Evolutionary conservation across 2,329 filamentous ascomycete species (phyloP).

Genomic region (Cladorrhinum sp.): DNA sequence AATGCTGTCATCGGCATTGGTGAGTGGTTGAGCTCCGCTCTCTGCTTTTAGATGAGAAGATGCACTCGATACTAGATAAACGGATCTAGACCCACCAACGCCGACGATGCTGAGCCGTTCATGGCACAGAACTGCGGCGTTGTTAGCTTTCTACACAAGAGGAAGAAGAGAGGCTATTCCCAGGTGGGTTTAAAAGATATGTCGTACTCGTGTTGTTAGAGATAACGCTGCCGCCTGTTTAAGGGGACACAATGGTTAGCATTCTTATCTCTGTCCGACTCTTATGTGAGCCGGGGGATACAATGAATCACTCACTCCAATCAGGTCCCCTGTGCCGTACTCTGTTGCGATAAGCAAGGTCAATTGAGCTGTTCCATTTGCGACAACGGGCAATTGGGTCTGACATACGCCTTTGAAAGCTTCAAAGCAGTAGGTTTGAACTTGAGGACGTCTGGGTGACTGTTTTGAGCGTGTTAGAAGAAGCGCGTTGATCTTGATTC

Average conservation of each 20-base stretch:
- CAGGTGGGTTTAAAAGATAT: neutral
- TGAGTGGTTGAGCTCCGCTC: constrained; percentile 90
- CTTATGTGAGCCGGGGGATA: neutral
- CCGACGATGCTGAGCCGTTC: constrained; percentile 97
- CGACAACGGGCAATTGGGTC: constrained; percentile 27
- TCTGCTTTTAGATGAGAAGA: constrained; percentile 52
- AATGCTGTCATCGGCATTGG: constrained; percentile 85
- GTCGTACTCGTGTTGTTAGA: constrained; percentile 84
- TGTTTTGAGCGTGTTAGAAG: constrained; percentile 32
- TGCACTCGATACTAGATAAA: constrained; percentile 13
- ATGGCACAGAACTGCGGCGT: constrained; percentile 77
- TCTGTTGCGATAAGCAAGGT: constrained; percentile 49
- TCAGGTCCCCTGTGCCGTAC: constrained; percentile 95
- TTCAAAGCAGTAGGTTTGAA: constrained; percentile 94
- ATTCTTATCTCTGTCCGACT: constrained; percentile 24
- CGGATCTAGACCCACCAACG: constrained; percentile 63
- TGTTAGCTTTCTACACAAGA: constrained; percentile 29
- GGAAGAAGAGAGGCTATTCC: neutral
- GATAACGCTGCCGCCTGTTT: constrained; percentile 78
- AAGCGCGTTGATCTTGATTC: neutral
- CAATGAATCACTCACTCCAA: constrained; percentile 73
- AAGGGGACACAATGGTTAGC: constrained; percentile 22
- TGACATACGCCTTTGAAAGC: constrained; percentile 86
- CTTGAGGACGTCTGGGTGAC: constrained; percentile 89
- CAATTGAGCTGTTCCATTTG: constrained; percentile 35